Evolutionary conservation across 192 early-diverging fungal species (phyloP).

Genomic region (Polychytrium aggregatum): DNA sequence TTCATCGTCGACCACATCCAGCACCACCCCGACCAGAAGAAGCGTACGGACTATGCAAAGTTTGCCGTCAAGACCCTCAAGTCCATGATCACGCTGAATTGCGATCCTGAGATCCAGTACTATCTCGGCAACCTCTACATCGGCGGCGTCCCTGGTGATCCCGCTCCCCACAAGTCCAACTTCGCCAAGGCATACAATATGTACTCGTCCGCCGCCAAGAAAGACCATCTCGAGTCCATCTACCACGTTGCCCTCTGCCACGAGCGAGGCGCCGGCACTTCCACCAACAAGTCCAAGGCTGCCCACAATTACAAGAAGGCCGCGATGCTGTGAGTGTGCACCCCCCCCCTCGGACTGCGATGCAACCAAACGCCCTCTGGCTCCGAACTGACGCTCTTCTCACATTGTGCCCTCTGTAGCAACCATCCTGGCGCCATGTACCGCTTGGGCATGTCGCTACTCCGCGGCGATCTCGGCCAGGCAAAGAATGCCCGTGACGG

Average conservation of each 20-base stretch:
- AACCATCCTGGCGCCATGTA: constrained; percentile 47
- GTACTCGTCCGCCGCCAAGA: constrained; percentile 63
- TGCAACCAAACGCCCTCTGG: no score
- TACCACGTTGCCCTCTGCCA: constrained; percentile 62
- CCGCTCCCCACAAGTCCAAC: constrained; percentile 51
- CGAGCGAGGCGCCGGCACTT: constrained; percentile 56
- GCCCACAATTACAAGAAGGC: constrained; percentile 61
- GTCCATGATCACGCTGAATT: constrained; percentile 7
- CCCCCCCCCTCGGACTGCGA: neutral
- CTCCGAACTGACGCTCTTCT: no score
- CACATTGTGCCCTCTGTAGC: constrained; percentile 2
- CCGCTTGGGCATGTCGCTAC: constrained; percentile 65
- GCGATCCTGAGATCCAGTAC: constrained; percentile 43
- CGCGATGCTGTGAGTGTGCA: constrained; percentile 13
- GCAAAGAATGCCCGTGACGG: constrained; percentile 61
- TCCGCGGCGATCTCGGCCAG: constrained; percentile 62
- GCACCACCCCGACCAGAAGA: constrained; percentile 3
- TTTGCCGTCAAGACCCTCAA: constrained; percentile 15
- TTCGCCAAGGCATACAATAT: constrained; percentile 44
- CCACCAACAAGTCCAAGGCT: constrained; percentile 46
- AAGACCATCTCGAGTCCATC: constrained; percentile 59
- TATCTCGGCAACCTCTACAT: constrained; percentile 58
- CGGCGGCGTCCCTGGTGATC: constrained; percentile 44
- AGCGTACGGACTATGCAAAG: constrained; percentile 13
- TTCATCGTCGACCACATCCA: constrained; percentile 23